phyloP scores from a whole-genome alignment of 1,139 yeast species.

The Yamadazyma kanchanaburiensis region DNA sequence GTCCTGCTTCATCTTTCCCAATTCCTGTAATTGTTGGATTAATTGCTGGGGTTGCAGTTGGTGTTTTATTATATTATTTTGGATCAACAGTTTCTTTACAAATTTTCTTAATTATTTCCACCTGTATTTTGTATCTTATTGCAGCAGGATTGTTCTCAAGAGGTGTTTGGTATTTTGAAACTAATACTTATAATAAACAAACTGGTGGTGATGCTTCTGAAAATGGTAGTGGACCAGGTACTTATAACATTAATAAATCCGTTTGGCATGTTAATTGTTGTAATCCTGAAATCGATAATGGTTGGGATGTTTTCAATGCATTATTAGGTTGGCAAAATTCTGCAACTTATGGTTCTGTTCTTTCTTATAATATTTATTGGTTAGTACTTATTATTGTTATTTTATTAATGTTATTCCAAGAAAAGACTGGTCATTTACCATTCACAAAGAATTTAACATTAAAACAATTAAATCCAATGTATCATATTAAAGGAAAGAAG shows the following conservation, averaged over 20 bases:
- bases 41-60: conserved; percentile 68
- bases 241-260: conserved; percentile 69
- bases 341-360: conserved; percentile 85
- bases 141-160: conserved; percentile 88
- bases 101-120: conserved; percentile 73
- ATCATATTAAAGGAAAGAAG: conserved; percentile 66
- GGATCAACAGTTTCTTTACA: conserved; percentile 78
- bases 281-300: conserved; percentile 82
- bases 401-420: conserved; percentile 66
- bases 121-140: conserved; percentile 78
- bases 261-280: conserved; percentile 97
- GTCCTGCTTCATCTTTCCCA: conserved; percentile 67
- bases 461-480: conserved; percentile 65
- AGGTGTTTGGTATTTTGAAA: conserved; percentile 85
- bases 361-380: conserved; percentile 87
- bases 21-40: conserved; percentile 78
- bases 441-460: conserved; percentile 47
- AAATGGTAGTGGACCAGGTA: conserved; percentile 88
- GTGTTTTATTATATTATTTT: conserved; percentile 65
- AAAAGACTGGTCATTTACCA: conserved; percentile 46
- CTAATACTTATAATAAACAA: conserved; percentile 52
- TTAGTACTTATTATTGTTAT: conserved; percentile 52
- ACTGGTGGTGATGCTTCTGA: conserved; percentile 93
- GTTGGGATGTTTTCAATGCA: conserved; percentile 87
- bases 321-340: conserved; percentile 33